Percentiles rank a stretch among this genome's conserved stretches.
Conservation (phyloP, 2,329 filamentous ascomycete species). For the Beauveria australis region DNA sequence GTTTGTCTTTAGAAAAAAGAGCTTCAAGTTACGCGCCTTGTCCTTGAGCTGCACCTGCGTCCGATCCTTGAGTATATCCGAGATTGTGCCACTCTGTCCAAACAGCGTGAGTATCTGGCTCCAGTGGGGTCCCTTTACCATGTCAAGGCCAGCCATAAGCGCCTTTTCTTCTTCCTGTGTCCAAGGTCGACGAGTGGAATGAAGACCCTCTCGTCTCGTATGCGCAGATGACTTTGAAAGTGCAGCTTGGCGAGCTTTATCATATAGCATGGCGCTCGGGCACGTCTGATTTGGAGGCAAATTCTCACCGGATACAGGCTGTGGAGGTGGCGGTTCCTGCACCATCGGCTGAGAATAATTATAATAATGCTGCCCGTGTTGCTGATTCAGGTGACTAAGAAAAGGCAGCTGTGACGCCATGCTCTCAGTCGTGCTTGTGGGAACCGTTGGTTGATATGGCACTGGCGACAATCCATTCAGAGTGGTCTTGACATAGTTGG, state of each 20-base stretch:
- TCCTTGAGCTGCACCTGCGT: constrained; percentile 91
- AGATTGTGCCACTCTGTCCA: constrained; percentile 69
- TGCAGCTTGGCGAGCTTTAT: constrained; percentile 50
- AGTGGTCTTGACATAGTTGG: constrained; percentile 36
- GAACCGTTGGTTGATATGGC: constrained; percentile 34
- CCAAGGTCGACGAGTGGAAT: constrained; percentile 70
- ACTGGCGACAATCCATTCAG: constrained; percentile 34
- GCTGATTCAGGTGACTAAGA: constrained; percentile 30
- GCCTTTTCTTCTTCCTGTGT: constrained; percentile 84
- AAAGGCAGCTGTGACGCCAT: constrained; percentile 29
- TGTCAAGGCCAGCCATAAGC: constrained; percentile 78
- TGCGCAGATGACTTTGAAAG: constrained; percentile 48
- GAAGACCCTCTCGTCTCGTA: constrained; percentile 46
- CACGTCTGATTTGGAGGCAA: constrained; percentile 50
- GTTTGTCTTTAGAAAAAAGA: constrained; percentile 87
- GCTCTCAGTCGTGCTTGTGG: constrained; percentile 29
- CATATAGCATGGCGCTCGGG: constrained; percentile 47
- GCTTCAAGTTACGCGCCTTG: constrained; percentile 80
- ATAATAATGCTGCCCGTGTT: constrained; percentile 26
- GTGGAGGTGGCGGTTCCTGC: constrained; percentile 11
- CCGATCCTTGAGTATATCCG: constrained; percentile 75
- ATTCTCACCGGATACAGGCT: constrained; percentile 24
- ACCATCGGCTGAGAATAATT: constrained; percentile 22
- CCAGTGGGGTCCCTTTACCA: constrained; percentile 88
- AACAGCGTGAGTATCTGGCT: constrained; percentile 81